These are phyloP conservation scores for Picea glauca DNA, from an alignment of 75 land plant genomes.

Conservation along the genomic window DNA sequence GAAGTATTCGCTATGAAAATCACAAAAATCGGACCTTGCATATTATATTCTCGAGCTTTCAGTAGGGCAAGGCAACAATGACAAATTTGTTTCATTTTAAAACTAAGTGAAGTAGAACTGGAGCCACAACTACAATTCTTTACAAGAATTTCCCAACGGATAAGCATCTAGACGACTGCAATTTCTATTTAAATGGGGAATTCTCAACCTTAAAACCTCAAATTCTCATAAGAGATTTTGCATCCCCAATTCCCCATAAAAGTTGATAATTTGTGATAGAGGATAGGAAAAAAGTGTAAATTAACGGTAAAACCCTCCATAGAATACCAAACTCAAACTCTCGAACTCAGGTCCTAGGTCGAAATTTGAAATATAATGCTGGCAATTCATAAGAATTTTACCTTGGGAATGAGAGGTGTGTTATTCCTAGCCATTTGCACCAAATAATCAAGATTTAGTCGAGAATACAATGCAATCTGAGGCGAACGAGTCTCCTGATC, in stretches of 20 bases:
- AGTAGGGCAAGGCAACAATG: not conserved
- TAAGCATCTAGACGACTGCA: not conserved
- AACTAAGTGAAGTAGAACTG: not conserved
- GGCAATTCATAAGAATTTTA: not conserved
- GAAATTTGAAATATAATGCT: not conserved
- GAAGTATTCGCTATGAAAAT: not conserved
- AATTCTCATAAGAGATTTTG: not conserved
- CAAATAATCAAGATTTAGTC: too few relatives aligned
- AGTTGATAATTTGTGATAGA: not conserved
- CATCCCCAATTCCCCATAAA: not conserved
- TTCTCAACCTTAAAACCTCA: not conserved
- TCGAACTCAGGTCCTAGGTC: not conserved
- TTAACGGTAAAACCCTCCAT: not conserved
- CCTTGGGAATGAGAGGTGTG: not conserved
- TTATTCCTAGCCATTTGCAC: not conserved
- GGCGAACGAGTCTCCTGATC: not conserved
- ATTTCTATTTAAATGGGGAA: constrained; percentile 9
- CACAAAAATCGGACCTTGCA: not conserved
- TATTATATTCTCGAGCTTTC: not conserved
- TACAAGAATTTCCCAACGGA: too few relatives aligned
- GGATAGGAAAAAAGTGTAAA: not conserved
- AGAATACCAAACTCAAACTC: not conserved
- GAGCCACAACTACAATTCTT: not conserved
- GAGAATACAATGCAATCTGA: not conserved
- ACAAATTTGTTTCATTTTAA: constrained; percentile 2